phyloP scores from a whole-genome alignment of 306 rosid species.

The apple (Malus domestica) region ASM211411v1 NC_041802.1:17167001-17167500 shows the following conservation, averaged over 20 bases:
- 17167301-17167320: conserved; percentile 32
- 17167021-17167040: conserved; percentile 86
- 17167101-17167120: conserved; percentile 28
- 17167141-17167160: conserved; percentile 33
- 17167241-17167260: conserved; percentile 39
- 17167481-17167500: conserved; percentile 27
- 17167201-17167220: conserved; percentile 39
- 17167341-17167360: conserved; percentile 7
- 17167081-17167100: conserved; percentile 29
- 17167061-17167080: conserved; percentile 28
- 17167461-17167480: conserved; percentile 28
- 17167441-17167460: conserved; percentile 14
- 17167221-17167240: conserved; percentile 34
- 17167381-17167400: conserved; percentile 35
- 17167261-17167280: conserved; percentile 58
- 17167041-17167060: conserved; percentile 51
- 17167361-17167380: conserved; percentile 26
- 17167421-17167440: conserved; percentile 31
- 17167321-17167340: conserved; percentile 3
- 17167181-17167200: conserved; percentile 51
- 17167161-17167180: conserved; percentile 28
- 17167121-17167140: conserved; percentile 34
- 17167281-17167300: conserved; percentile 33
- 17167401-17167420: conserved; percentile 47
- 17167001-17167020: not conserved